Conservation (phyloP, 75 land plant species). For the Cryptomeria japonica region DNA sequence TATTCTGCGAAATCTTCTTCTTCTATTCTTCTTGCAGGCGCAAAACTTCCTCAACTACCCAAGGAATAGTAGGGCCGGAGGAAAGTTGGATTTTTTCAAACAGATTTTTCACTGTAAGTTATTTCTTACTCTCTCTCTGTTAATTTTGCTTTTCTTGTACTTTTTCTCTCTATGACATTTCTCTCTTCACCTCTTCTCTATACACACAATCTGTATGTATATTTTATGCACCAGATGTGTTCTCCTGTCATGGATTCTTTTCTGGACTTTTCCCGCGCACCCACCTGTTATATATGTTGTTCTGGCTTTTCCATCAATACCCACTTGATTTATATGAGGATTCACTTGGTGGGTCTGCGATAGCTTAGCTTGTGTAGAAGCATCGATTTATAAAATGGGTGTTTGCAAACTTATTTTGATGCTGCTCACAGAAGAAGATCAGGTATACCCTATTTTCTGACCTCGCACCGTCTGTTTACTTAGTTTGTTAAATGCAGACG, state of each 20-base stretch:
- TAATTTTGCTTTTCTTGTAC: not conserved
- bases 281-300: not conserved
- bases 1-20: not conserved
- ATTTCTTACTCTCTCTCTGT: not conserved
- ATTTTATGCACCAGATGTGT: not conserved
- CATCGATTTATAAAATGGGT: not conserved
- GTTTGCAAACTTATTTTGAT: not conserved
- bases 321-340: not conserved
- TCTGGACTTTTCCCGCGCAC: not conserved
- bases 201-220: not conserved
- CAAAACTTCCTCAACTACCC: not conserved
- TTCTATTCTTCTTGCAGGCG: not conserved
- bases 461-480: not conserved
- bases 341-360: not conserved
- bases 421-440: not conserved
- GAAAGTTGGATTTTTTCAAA: not conserved
- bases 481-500: not conserved
- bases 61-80: not conserved
- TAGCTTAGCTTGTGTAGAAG: not conserved
- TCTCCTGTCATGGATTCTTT: not conserved
- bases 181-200: not conserved
- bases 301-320: not conserved
- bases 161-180: not conserved
- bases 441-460: not conserved
- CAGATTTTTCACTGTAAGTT: not conserved